Base-by-base conservation (phyloP, 192 early-diverging fungal species). In the Helicostylum pulchrum region DNA sequence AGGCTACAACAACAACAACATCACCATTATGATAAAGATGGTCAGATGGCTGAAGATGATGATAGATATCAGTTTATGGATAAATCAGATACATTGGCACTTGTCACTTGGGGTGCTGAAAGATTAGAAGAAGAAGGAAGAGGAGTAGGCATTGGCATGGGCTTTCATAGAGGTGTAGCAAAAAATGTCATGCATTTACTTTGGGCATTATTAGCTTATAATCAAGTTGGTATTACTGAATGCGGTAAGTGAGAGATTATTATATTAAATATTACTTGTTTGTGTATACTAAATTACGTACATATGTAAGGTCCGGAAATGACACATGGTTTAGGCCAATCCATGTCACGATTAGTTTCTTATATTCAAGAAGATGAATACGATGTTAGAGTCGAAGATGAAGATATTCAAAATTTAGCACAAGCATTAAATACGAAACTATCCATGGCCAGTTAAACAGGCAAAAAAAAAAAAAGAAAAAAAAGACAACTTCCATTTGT, bases 311-410 rank as follows among this genome's bases (percentile, higher is more conserved):
- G 55, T 0, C 45, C 45, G 4, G 54, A 63, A 11, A 56, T 62
- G 26, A 52, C 65, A 0, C 30, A 51, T 15, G 47, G 57, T 15
- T 34, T 73, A 7, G 65, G 44, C 0, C 53, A 67, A 52, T 73
- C 71, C 2, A 67, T 73, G 64, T 63, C 49, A 3, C 53, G 60
- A 21, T 36, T 73, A 45, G 61, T 67, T 14, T 67, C 59, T 14
- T 67, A 73, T 26, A 73, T 73, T 36, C 52, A 73, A 3, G 71
- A 66, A 10, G 64, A 73, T 47, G 71, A 73, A 20, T 57, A 64
- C 19, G 71, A 73, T 34, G 52, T 23, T 3, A 54, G 52, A 23
- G 48, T 66, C 4, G 71, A 67, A 45, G 71, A 73, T 53, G 68
- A 64, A 46, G 68, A 63, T 32, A 64, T 70, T 31, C 68, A 70